Base-by-base conservation (phyloP, 163 green algal species). In the Chlorella variabilis region DNA sequence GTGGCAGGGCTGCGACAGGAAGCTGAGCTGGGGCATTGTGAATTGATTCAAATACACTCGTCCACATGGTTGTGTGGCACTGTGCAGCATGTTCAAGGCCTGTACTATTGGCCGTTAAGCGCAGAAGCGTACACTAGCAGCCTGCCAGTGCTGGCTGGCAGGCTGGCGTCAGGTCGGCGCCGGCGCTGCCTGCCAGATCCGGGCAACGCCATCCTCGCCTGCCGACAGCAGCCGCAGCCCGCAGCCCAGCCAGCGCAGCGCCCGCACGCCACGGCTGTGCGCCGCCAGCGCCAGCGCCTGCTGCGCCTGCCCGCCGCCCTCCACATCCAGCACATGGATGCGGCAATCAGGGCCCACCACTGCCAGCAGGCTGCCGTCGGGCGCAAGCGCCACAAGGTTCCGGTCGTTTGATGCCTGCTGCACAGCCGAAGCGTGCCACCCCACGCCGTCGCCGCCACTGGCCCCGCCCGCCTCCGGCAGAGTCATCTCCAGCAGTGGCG, bases 151-250 rank as follows among this genome's bases (percentile, higher is more conserved):
- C n/a, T n/a, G n/a, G n/a, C n/a, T n/a, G n/a, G n/a, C n/a, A n/a
- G n/a, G n/a, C n/a, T n/a, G n/a, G n/a, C n/a, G n/a, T n/a, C n/a
- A n/a, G n/a, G n/a, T n/a, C n/a, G n/a, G n/a, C n/a, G n/a, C n/a
- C n/a, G n/a, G n/a, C n/a, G n/a, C 45, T 38, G 59, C 59, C 59
- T 71, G 34, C 77, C 77, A 83, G 9, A 77, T 9, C 7, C 67
- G 27, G 1, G 33, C 66, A 7, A 41, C 33, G 17, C 77, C 77
- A 31, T 83, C 77, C 51, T 78, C 77, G 3, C 51, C 51, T 0
- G 67, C 77, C 9, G 77, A 78, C 51, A 83, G 51, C 66, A 83
- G 34, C 51, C 29, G 34, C 51, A 9, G 23, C 36, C 51, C 49
- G 0, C 33, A 27, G 17, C 36, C 51, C 27, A 75, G 54, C 77